Evolutionary conservation across 2,329 filamentous ascomycete species (phyloP), one percentile per base, ranked within the genome.

Genomic region (Colletotrichum zoysiae): DNA sequence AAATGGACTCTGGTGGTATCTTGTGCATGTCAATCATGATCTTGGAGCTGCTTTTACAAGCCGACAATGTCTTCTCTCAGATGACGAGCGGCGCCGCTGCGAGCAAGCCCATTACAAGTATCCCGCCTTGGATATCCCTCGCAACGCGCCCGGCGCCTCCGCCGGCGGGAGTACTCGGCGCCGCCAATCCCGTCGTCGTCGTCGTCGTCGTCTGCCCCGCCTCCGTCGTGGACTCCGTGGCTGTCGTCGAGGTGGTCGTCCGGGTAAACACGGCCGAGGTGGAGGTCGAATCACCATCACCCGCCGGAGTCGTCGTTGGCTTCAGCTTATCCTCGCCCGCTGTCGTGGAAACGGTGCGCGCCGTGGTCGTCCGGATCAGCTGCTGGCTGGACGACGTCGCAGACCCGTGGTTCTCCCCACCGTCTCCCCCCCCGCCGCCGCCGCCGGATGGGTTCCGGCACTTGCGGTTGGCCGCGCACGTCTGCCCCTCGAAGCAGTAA

Each of bases 401-500:
- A 7, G 56, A n/a, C 11, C n/a, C 33, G 44, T 46, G 50, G 9
- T 51, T 40, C 8, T 23, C 65, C 7, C 46, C 58, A 8, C 40
- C 70, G 20, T 55, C 60, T 12, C 33, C 60, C 7, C 53, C 35
- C 1, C 35, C 60, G 16, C 53, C 35, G 12, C 57, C 65, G 11
- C 61, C 66, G 5, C 60, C 20, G 12, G 51, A 63, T 7, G 50
- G 42, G 9, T 50, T 67, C 18, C 38, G 44, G 57, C 70, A 73
- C n/a, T 42, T 40, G 16, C 56, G 48, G n/a, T 56, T 55, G 0
- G 38, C 56, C 5, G 30, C 53, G 26, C 76, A 77, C 3, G 26
- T 70, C 53, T 70, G 68, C 9, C 74, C 75, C 26, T 61, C 26
- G 46, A 63, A 61, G 68, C 76, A 77, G 71, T 74, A 76, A 1